Percentiles rank a stretch among this genome's conserved stretches.
These are phyloP conservation scores for Talaromyces marneffei DNA, from an alignment of 2,329 filamentous ascomycete genomes.

Conservation along the genomic window DNA sequence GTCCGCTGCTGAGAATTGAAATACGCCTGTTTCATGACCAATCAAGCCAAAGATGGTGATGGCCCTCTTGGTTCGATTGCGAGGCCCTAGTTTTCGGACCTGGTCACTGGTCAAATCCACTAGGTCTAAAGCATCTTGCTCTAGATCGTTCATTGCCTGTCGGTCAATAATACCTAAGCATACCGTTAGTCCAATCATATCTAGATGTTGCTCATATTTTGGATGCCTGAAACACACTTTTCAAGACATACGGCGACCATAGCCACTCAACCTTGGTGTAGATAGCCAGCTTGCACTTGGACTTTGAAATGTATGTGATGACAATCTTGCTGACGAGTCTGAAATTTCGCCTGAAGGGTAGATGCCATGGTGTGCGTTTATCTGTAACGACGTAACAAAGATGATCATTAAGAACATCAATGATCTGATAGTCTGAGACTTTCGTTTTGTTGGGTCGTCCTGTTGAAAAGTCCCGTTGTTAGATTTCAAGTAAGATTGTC, in stretches of 20 bases:
- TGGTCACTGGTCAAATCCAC: slow-evolving; percentile 47
- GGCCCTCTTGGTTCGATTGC: slow-evolving; percentile 45
- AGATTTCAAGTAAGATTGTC: background rate
- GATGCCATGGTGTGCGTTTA: slow-evolving; percentile 67
- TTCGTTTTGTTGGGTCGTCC: slow-evolving; percentile 50
- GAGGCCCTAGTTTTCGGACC: slow-evolving; percentile 41
- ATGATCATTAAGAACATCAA: slow-evolving; percentile 76
- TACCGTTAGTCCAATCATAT: background rate
- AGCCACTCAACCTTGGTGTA: slow-evolving; percentile 87
- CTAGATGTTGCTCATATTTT: background rate
- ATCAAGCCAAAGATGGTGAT: slow-evolving; percentile 46
- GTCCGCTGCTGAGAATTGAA: slow-evolving; percentile 33
- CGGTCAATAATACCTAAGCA: slow-evolving; percentile 48
- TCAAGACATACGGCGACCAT: slow-evolving; percentile 52
- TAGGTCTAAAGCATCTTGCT: slow-evolving; percentile 45
- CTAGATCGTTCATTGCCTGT: slow-evolving; percentile 65
- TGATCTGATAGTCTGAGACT: slow-evolving; percentile 76
- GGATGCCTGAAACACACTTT: slow-evolving; percentile 30
- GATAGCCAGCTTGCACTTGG: slow-evolving; percentile 82
- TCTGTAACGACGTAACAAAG: slow-evolving; percentile 63
- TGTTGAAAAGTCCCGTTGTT: slow-evolving; percentile 15
- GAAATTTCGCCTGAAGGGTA: slow-evolving; percentile 74
- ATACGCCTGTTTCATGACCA: slow-evolving; percentile 38
- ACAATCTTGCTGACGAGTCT: slow-evolving; percentile 83
- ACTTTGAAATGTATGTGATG: slow-evolving; percentile 88